Base-by-base conservation (phyloP, 306 rosid genomes). In the Cucumis cinereus region DNA sequence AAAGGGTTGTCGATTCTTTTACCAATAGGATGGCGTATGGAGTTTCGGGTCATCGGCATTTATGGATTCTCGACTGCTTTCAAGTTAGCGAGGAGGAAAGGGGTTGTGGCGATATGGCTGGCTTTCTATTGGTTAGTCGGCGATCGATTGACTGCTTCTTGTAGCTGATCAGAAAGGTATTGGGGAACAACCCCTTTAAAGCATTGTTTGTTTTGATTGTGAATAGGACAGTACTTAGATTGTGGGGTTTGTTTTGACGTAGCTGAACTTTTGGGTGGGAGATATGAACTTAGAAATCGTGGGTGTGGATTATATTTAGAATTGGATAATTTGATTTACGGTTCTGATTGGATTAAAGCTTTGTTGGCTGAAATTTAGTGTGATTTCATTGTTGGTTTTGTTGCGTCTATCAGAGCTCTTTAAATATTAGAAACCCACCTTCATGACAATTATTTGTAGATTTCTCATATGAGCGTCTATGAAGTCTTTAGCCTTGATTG, bases 51-150 rank as follows among this genome's bases (percentile, higher is more conserved):
- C 23, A 13, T 74, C 20, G 77, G 8, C 64, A 19, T 53, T 54
- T 35, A 43, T 40, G 77, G 66, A 0, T 38, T 12, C 16, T 74
- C 77, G 50, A n/a, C 49, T 17, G 30, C 77, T 11, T 9, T 36
- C 77, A 73, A 73, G 47, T 74, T 47, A 22, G 66, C 63, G 49
- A 74, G 75, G 75, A 47, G 75, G 33, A 8, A 26, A 50, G 47
- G 19, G 60, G 76, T 8, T 49, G 17, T 16, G 75, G 40, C 30
- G 24, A 11, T 15, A 71, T 23, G 78, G 38, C 53, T 12, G 35
- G 20, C 14, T 11, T 23, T 56, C 10, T 35, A 7, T 13, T 55
- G 67, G 66, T 40, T 22, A 6, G 10, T 24, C 14, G 75, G 75
- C 22, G 57, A 57, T 55, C 8, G 67, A 45, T 55, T 74, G 36